phyloP scores from a whole-genome alignment of 164 flowering plant genomes.

The Berberis thunbergii region DNA sequence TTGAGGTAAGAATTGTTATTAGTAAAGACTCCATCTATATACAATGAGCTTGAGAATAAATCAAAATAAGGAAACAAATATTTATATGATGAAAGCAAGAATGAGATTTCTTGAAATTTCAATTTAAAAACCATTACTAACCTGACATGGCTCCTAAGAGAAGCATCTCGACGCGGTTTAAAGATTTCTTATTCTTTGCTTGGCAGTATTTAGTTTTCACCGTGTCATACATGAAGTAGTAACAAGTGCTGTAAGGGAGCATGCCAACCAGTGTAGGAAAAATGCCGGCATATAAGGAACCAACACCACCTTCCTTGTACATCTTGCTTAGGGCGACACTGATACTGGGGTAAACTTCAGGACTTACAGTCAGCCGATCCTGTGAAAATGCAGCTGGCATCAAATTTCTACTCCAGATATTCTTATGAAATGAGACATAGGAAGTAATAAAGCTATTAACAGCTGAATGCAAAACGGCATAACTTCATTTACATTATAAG shows the following conservation, averaged over 20 bases:
- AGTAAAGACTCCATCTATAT: no score
- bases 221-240: conserved; percentile 88
- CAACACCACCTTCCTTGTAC: conserved; percentile 67
- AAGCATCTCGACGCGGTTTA: conserved; percentile 81
- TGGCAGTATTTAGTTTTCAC: conserved; percentile 65
- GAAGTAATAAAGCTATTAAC: background rate
- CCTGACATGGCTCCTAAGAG: conserved; percentile 86
- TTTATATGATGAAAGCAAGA: background rate
- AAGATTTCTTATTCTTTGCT: conserved; percentile 49
- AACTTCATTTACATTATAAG: no score
- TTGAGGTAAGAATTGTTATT: no score
- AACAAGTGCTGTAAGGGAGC: conserved; percentile 96
- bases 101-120: background rate
- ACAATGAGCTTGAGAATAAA: no score
- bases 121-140: conserved; percentile 15
- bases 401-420: background rate
- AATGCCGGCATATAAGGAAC: conserved; percentile 75
- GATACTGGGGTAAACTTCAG: conserved; percentile 60
- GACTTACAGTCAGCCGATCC: conserved; percentile 88
- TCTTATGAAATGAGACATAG: background rate
- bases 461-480: background rate
- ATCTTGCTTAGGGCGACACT: conserved; percentile 56
- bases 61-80: background rate
- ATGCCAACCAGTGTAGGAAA: conserved; percentile 84
- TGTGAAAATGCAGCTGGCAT: conserved; percentile 16